phyloP scores from a whole-genome alignment of 1,139 yeast species.

The Suhomyces chickasaworum region DNA sequence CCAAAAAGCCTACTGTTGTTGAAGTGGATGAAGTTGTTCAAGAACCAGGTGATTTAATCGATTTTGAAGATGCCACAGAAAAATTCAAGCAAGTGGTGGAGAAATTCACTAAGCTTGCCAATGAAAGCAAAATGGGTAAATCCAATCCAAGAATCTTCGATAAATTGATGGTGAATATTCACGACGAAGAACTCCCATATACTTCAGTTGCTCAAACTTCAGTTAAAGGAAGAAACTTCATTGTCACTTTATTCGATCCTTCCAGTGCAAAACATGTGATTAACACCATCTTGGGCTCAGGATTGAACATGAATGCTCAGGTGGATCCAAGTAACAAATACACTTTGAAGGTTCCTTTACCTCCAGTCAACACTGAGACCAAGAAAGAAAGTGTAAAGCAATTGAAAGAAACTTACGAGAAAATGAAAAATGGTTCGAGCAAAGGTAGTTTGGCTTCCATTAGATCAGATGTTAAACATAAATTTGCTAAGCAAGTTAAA shows the following conservation, averaged over 20 bases:
- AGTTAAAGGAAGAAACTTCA: conserved; percentile 61
- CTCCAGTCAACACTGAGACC: conserved; percentile 72
- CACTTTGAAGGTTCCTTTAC: conserved; percentile 71
- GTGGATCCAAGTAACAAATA: conserved; percentile 71
- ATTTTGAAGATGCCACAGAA: conserved; percentile 44
- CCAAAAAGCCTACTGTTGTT: conserved; percentile 12
- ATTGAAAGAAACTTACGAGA: conserved; percentile 65
- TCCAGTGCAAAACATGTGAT: conserved; percentile 65
- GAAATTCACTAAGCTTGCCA: conserved; percentile 55
- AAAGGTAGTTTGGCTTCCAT: conserved; percentile 51
- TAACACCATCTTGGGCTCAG: conserved; percentile 67
- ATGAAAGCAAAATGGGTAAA: conserved; percentile 67
- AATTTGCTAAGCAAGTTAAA: conserved; percentile 47
- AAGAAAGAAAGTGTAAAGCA: conserved; percentile 59
- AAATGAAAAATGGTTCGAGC: conserved; percentile 55
- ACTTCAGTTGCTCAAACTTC: conserved; percentile 75
- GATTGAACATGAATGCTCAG: conserved; percentile 78
- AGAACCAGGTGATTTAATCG: conserved; percentile 26
- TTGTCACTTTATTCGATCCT: conserved; percentile 85
- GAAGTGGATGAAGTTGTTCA: conserved; percentile 10
- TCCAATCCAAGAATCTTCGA: conserved; percentile 70
- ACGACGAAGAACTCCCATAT: conserved; percentile 51
- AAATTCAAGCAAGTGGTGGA: conserved; percentile 54
- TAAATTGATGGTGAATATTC: conserved; percentile 53
- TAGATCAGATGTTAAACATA: conserved; percentile 63